Conservation (phyloP, 768 basidiomycete species). For the Cystobasidium onofrii region DNA sequence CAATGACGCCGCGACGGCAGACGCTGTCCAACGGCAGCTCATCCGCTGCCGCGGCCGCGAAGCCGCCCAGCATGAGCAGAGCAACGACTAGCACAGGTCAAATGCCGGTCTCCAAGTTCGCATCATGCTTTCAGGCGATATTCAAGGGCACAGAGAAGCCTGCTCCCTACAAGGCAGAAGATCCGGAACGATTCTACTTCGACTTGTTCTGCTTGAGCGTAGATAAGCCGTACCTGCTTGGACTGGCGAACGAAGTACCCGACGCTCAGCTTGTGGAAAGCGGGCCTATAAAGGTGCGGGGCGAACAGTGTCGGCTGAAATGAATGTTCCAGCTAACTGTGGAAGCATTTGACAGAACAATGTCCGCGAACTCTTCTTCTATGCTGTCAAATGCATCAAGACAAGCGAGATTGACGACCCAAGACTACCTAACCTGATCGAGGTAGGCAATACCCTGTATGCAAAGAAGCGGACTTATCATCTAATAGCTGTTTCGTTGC, state of each 20-base stretch:
- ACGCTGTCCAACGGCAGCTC: conserved; percentile 9
- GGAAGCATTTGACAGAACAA: conserved; percentile 34
- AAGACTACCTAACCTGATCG: conserved; percentile 33
- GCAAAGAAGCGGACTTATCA: background rate
- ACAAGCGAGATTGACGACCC: conserved; percentile 21
- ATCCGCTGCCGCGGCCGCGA: too few species aligned
- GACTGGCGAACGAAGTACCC: background rate
- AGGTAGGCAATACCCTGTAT: conserved; percentile 25
- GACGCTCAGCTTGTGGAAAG: conserved; percentile 3
- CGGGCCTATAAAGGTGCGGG: conserved; percentile 16
- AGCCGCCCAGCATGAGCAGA: background rate
- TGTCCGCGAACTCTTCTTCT: conserved; percentile 34
- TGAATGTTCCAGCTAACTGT: too few species aligned
- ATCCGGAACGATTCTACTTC: conserved; percentile 29
- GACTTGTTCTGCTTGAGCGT: conserved; percentile 28
- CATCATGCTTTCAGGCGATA: conserved; percentile 6
- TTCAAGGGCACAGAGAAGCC: conserved; percentile 7
- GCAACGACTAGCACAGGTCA: conserved; percentile 11
- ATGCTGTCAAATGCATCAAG: conserved; percentile 34
- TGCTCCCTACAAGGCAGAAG: conserved; percentile 3
- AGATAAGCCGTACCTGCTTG: background rate
- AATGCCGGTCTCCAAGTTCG: conserved; percentile 8
- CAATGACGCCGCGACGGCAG: background rate
- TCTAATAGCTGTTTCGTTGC: background rate
- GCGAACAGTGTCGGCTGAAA: too few species aligned